A percentile compares a stretch with the other conserved stretches of the same genome.
Conservation (phyloP, 2,329 filamentous ascomycete genomes). For the Thermothelomyces thermophilus region DNA sequence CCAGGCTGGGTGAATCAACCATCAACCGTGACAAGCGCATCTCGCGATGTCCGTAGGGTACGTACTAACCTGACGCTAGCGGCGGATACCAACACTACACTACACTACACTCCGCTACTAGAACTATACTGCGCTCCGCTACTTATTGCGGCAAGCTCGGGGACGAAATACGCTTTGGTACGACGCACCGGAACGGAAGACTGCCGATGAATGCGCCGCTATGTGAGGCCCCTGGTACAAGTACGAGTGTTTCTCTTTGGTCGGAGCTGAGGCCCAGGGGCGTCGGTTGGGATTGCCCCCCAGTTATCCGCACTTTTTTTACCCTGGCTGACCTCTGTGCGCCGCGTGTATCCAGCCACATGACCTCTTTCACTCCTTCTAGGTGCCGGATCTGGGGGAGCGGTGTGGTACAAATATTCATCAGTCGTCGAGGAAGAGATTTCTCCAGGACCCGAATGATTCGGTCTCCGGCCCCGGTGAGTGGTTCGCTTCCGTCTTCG, state of each 20-base stretch:
- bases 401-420: slow-evolving; percentile 7
- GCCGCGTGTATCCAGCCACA: slow-evolving; percentile 8
- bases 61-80: too few relatives aligned
- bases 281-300: not conserved
- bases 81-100: too few relatives aligned
- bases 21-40: too few relatives aligned
- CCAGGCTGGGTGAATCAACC: not conserved
- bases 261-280: not conserved
- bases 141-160: too few relatives aligned
- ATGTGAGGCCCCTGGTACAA: not conserved
- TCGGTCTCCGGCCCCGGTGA: slow-evolving; percentile 1
- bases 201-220: not conserved
- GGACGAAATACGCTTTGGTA: too few relatives aligned
- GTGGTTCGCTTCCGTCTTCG: slow-evolving; percentile 8
- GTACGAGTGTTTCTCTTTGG: too few relatives aligned
- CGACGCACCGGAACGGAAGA: not conserved
- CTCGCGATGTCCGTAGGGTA: too few relatives aligned
- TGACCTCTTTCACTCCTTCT: slow-evolving; percentile 9
- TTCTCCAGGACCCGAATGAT: slow-evolving; percentile 8
- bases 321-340: not conserved
- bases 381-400: not conserved
- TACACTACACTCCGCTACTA: too few relatives aligned
- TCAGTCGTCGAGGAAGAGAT: slow-evolving; percentile 9
- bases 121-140: too few relatives aligned
- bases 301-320: not conserved